Conservation (phyloP, 2,329 filamentous ascomycete genomes). For the Cordyceps javanica region DNA sequence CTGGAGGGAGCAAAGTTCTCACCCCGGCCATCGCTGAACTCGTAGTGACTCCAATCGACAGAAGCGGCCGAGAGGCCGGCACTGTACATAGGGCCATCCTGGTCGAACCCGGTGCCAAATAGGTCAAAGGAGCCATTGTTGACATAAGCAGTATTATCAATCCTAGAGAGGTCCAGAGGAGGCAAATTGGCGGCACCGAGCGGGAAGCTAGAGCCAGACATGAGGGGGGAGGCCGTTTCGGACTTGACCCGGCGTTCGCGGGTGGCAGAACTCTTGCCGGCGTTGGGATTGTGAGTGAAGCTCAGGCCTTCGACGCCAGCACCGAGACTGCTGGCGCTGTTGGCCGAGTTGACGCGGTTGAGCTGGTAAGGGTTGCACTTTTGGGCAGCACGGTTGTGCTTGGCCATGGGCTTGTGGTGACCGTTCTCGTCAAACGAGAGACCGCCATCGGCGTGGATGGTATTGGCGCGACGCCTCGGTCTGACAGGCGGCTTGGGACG, state of each 20-base stretch:
- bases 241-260: constrained; percentile 52
- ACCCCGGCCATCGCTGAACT: constrained; percentile 38
- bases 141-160: constrained; percentile 45
- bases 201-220: constrained; percentile 44
- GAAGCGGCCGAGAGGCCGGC: constrained; percentile 53
- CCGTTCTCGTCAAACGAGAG: constrained; percentile 58
- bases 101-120: constrained; percentile 42
- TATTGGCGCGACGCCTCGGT: constrained; percentile 51
- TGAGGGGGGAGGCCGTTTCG: constrained; percentile 54
- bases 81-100: constrained; percentile 55
- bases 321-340: constrained; percentile 44
- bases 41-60: constrained; percentile 41
- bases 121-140: constrained; percentile 44
- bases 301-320: constrained; percentile 37
- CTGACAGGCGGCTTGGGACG: constrained; percentile 38
- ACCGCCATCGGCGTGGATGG: constrained; percentile 53
- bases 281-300: constrained; percentile 30
- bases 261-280: constrained; percentile 31
- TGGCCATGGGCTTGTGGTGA: constrained; percentile 56
- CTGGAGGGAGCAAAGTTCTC: constrained; percentile 47
- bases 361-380: constrained; percentile 58
- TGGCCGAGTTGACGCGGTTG: constrained; percentile 51
- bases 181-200: constrained; percentile 48
- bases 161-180: constrained; percentile 52
- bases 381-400: constrained; percentile 54